Evolutionary conservation across 177 flowering plant genomes (phyloP).

Genomic region (Vitis hybrid): DNA sequence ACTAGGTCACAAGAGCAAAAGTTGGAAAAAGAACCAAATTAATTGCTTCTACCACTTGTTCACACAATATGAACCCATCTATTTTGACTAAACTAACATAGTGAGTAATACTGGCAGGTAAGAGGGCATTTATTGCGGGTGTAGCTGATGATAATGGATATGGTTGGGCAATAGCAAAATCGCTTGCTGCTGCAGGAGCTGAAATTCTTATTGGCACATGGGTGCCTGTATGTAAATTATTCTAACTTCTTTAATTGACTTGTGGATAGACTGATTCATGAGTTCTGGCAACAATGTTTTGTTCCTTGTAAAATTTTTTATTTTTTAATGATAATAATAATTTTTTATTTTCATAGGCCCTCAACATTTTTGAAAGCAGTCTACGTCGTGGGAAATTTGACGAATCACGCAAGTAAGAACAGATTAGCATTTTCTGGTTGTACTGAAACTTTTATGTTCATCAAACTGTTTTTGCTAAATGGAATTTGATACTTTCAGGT

Average conservation of each 20-base stretch:
- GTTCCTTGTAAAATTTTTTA: no score
- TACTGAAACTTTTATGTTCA: not conserved
- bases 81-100: not conserved
- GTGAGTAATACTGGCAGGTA: slow-evolving; percentile 44
- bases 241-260: not conserved
- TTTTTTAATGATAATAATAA: no score
- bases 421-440: not conserved
- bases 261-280: no score
- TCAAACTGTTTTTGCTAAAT: slow-evolving; percentile 4
- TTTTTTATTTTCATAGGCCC: slow-evolving; percentile 42
- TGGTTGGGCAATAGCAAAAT: slow-evolving; percentile 99
- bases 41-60: no score
- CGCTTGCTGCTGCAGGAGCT: slow-evolving; percentile 99
- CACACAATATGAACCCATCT: not conserved
- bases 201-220: slow-evolving; percentile 96
- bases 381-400: slow-evolving; percentile 24
- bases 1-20: no score
- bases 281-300: no score
- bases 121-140: slow-evolving; percentile 96
- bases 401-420: slow-evolving; percentile 14
- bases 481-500: slow-evolving; percentile 40
- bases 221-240: slow-evolving; percentile 80
- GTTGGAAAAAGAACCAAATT: no score
- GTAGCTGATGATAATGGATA: slow-evolving; percentile 98
- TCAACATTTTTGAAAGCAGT: slow-evolving; percentile 91